Base-by-base conservation (phyloP, 2,329 filamentous ascomycete species). In the Juglanconis oblonga region DNA sequence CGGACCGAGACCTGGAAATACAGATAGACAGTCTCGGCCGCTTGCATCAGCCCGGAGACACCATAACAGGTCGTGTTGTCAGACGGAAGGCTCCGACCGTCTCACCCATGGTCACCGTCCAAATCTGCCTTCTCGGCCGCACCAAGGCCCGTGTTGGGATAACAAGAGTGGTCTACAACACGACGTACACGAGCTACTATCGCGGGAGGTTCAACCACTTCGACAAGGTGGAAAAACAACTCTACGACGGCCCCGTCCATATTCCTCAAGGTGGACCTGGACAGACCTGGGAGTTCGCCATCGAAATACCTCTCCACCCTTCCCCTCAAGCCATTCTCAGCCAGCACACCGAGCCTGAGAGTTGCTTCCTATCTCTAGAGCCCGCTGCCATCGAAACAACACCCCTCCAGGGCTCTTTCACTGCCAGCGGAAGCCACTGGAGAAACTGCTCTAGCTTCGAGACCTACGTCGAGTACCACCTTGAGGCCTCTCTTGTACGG, bases 381-480 rank as follows among this genome's bases (percentile, higher is more conserved):
- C 13, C 52, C 0, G 47, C 14, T 11, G 57, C 45, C 24, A 54
- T 67, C 7, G 54, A 60, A 1, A 48, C 55, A 1, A 58, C 63
- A 31, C 38, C 60, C 1, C 62, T 71, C 6, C 68, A 68, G 1
- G 58, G 58, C 0, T 62, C 63, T 49, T 55, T 66, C 55, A 4
- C 60, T 50, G 52, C 58, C 29, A 24, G 48, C 2, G 29, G 44
- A 29, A 6, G 32, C 48, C 45, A 52, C 32, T 5, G 5, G 11
- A 57, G 58, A 8, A 45, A 36, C 14, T 9, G 17, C 32, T 64
- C 59, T 1, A 54, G 31, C 1, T 65, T 64, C n/a, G 65, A 72
- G 24, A 61, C 63, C 3, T 72, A 66, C 9, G 71, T 74, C n/a
- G 72, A 78, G 49, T 77, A 77, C 47, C 69, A 66, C 10, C 59